Base-by-base conservation (phyloP, 371 early-diverging fungal species). In the Smittium mucronatum region DNA sequence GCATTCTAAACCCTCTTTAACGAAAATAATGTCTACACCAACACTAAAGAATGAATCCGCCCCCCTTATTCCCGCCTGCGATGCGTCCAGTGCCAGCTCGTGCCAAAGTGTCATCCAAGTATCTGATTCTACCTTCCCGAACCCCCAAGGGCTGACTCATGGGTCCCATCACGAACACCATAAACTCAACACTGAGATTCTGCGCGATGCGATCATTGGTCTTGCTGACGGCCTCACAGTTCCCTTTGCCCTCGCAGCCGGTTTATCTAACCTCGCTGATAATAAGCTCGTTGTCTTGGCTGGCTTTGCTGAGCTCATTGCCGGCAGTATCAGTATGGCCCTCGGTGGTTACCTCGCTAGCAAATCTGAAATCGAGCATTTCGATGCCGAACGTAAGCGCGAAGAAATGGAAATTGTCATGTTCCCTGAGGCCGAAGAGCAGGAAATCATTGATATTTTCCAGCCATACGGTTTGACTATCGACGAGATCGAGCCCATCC, bases 181-280 rank as follows among this genome's bases (percentile, higher is more conserved):
- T 69, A 86, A 86, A 72, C 79, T 78, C 28, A 78, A 83, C 26
- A 86, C 88, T 0, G 87, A 88, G 61, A 72, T 88, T n/a, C 77
- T 89, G 29, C 80, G 87, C 8, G 87, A 89, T 74, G 79, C 84
- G 58, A 84, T 88, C 64, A 73, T 87, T 25, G 88, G 87, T 11
- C 74, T 89, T 30, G 84, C 88, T 1, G 89, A 88, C 72, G 89
- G 89, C 0, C 75, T 89, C 36, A 89, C 88, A 0, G 89, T 88
- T 2, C 89, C 89, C 1, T 89, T 89, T 77, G 89, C 89, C 8
- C 76, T 89, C 36, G 87, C 88, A 32, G 89, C 89, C 26, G 89
- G 88, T 29, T 78, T 89, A 30, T 81, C 86, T 2, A 80, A 85
- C 36, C 74, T 86, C 57, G 83, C 84, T 32, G 81, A 83, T 71